These are phyloP conservation scores for Bryoglossum gracile DNA, from an alignment of 495 filamentous ascomycete genomes.

Conservation along the genomic window DNA sequence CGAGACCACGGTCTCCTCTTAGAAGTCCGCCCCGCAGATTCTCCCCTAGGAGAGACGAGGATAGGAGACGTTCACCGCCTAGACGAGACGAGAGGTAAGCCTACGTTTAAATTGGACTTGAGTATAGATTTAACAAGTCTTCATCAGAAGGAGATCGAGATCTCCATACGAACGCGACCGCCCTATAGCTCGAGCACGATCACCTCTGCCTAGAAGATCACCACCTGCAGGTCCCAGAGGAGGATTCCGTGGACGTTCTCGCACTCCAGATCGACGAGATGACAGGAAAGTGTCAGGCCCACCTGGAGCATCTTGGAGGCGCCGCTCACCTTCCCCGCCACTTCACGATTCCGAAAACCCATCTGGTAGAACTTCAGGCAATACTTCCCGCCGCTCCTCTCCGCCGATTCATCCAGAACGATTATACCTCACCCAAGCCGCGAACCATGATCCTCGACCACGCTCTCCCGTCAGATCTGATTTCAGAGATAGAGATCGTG, in stretches of 20 bases:
- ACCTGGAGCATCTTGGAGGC: conserved; percentile 19
- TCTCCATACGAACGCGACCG: conserved; percentile 26
- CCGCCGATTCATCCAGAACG: conserved; percentile 20
- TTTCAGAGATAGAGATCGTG: conserved; percentile 13
- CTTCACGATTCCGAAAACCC: conserved; percentile 18
- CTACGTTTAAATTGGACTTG: not conserved
- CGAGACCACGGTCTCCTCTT: conserved; percentile 15
- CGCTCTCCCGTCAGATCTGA: conserved; percentile 14
- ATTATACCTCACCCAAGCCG: conserved; percentile 13
- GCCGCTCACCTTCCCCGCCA: conserved; percentile 20
- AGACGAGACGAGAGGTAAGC: conserved; percentile 22
- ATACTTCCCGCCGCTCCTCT: conserved; percentile 25
- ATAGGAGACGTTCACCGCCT: conserved; percentile 22
- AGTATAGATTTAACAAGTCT: not conserved
- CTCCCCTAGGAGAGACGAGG: conserved; percentile 26
- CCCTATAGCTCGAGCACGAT: conserved; percentile 7
- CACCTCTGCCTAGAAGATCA: conserved; percentile 19
- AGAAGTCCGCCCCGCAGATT: conserved; percentile 23
- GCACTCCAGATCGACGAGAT: conserved; percentile 18
- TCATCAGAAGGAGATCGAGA: conserved; percentile 23
- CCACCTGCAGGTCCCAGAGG: conserved; percentile 22
- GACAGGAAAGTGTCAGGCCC: conserved; percentile 3
- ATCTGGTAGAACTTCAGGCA: conserved; percentile 23
- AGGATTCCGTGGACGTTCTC: conserved; percentile 17
- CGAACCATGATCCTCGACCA: conserved; percentile 10